Conservation (phyloP, 768 basidiomycete genomes). For the Panus rudis region DNA sequence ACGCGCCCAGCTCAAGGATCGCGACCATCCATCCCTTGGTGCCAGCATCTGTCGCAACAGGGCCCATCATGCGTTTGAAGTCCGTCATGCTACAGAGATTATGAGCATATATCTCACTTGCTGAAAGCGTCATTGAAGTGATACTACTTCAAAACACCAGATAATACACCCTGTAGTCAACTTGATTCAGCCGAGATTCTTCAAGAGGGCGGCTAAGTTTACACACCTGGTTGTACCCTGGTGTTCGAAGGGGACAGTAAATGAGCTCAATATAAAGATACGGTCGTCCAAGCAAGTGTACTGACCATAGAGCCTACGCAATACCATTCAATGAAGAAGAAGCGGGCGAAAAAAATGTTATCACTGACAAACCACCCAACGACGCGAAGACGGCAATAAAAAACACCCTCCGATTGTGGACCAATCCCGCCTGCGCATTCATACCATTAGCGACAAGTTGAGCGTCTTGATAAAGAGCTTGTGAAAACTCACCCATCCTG, state of each 20-base stretch:
- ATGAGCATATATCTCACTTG: neutral
- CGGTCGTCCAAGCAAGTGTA: too few relatives aligned
- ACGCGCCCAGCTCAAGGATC: constrained; percentile 70
- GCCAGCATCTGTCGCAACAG: constrained; percentile 41
- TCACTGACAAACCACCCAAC: constrained; percentile 63
- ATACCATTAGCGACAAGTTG: constrained; percentile 3
- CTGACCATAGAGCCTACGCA: constrained; percentile 53
- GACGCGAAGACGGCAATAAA: constrained; percentile 72
- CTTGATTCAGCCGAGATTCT: too few relatives aligned
- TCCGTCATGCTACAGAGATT: constrained; percentile 35
- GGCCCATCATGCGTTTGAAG: constrained; percentile 48
- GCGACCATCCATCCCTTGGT: constrained; percentile 69
- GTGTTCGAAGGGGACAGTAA: constrained; percentile 2
- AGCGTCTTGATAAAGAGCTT: too few relatives aligned
- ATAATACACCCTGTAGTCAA: constrained; percentile 76
- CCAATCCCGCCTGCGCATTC: constrained; percentile 44
- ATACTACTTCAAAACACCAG: constrained; percentile 56
- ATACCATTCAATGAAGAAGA: neutral
- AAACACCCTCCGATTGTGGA: constrained; percentile 60
- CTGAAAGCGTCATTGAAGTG: neutral
- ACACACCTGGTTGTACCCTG: constrained; percentile 60
- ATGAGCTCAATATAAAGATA: constrained; percentile 49
- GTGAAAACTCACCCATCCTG: constrained; percentile 52
- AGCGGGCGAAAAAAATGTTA: neutral
- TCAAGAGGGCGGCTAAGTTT: too few relatives aligned